A percentile compares a stretch with the other conserved stretches of the same genome.
These are phyloP conservation scores for Barnettozyma botsteinii DNA, from an alignment of 805 yeast genomes.

Conservation along the genomic window DNA sequence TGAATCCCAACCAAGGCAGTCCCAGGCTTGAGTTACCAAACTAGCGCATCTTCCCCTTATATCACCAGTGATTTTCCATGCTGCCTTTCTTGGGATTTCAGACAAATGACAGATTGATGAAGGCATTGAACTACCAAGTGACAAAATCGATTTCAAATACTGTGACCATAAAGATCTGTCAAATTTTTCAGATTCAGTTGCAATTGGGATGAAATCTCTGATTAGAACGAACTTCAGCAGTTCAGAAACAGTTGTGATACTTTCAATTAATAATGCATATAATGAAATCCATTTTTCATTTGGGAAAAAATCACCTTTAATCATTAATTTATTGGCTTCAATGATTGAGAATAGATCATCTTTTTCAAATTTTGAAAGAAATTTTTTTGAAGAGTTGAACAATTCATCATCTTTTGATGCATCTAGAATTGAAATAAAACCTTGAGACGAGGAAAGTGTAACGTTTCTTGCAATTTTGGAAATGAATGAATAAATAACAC, in stretches of 20 bases:
- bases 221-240: conserved; percentile 46
- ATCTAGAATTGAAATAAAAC: conserved; percentile 36
- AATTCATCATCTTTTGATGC: conserved; percentile 31
- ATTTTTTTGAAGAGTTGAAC: conserved; percentile 37
- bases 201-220: conserved; percentile 45
- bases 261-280: conserved; percentile 50
- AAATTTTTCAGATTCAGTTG: conserved; percentile 42
- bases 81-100: conserved; percentile 67
- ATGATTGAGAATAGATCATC: conserved; percentile 39
- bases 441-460: conserved; percentile 33
- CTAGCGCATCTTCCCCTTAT: conserved; percentile 54
- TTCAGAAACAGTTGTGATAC: conserved; percentile 48
- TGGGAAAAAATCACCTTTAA: conserved; percentile 58
- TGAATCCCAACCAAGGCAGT: conserved; percentile 59
- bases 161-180: conserved; percentile 65
- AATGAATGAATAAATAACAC: conserved; percentile 52
- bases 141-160: conserved; percentile 51
- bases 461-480: conserved; percentile 43
- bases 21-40: conserved; percentile 64
- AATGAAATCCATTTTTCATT: conserved; percentile 69
- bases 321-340: conserved; percentile 44
- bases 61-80: conserved; percentile 56
- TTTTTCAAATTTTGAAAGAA: conserved; percentile 34
- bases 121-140: conserved; percentile 60
- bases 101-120: conserved; percentile 65